Percentiles rank a stretch among this genome's conserved stretches.
Conservation (phyloP, 805 yeast species). For the Saccharomycopsis lassenensis region DNA sequence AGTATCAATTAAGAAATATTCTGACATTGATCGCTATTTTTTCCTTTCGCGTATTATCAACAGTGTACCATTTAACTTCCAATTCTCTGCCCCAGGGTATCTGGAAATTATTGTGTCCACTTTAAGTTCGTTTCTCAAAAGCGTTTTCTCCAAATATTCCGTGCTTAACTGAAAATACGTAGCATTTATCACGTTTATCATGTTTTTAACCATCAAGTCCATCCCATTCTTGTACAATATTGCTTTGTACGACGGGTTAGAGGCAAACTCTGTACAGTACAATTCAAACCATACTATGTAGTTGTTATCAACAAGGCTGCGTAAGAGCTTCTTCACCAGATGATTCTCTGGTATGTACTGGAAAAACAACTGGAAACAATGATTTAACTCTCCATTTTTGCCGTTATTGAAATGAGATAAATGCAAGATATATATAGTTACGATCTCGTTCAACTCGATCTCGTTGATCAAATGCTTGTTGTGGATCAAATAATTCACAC, state of each 20-base stretch:
- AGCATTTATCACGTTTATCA: constrained; percentile 1
- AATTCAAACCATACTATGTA: constrained; percentile 12
- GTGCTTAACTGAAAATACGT: constrained; percentile 7
- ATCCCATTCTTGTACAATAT: constrained; percentile 8
- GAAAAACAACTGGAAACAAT: constrained; percentile 4
- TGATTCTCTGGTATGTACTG: constrained; percentile 5
- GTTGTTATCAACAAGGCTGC: constrained; percentile 5
- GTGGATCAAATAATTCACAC: constrained; percentile 27
- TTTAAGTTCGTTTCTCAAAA: too few species aligned
- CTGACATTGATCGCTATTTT: too few species aligned
- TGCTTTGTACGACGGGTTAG: constrained; percentile 3
- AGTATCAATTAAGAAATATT: too few species aligned
- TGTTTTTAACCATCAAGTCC: background rate
- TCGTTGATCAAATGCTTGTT: constrained; percentile 22
- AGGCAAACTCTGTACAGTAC: constrained; percentile 5
- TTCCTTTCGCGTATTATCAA: background rate
- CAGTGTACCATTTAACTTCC: background rate
- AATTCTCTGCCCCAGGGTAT: too few species aligned
- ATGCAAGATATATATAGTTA: constrained; percentile 35
- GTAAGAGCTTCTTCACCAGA: constrained; percentile 4
- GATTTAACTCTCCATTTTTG: constrained; percentile 7
- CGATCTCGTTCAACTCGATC: constrained; percentile 31
- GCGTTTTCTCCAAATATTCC: constrained; percentile 8
- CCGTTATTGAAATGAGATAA: constrained; percentile 21
- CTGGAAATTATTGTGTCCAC: too few species aligned